phyloP scores from a whole-genome alignment of 179 eudicot species.

The Beta corolliflora region DNA sequence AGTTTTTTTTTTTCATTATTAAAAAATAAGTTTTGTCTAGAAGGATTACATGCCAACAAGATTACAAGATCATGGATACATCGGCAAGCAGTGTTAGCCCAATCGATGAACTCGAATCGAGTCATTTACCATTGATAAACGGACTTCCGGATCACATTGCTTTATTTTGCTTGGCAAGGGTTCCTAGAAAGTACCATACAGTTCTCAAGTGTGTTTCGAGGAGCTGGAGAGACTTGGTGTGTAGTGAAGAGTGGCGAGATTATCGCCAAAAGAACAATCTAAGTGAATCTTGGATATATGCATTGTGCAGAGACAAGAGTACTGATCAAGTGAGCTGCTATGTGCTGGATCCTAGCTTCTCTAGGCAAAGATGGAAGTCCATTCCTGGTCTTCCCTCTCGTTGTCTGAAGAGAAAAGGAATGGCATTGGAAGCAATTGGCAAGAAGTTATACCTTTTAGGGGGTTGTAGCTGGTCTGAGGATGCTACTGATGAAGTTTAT shows the following conservation, averaged over 20 bases:
- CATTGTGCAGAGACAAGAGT: constrained; percentile 67
- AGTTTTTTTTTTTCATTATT: no score
- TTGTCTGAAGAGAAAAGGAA: constrained; percentile 73
- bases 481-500: constrained; percentile 79
- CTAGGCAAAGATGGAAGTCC: constrained; percentile 56
- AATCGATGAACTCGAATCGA: constrained; percentile 19
- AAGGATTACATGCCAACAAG: background rate
- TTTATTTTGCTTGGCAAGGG: constrained; percentile 69
- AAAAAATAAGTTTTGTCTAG: no score
- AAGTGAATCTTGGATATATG: constrained; percentile 82
- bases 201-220: constrained; percentile 77
- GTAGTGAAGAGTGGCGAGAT: constrained; percentile 60
- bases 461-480: constrained; percentile 87
- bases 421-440: constrained; percentile 68
- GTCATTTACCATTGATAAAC: constrained; percentile 47
- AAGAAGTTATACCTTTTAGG: constrained; percentile 70
- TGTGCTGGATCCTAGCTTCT: constrained; percentile 55
- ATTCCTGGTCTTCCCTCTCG: constrained; percentile 52
- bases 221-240: constrained; percentile 76
- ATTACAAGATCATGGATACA: constrained; percentile 32
- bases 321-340: constrained; percentile 57
- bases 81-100: constrained; percentile 26
- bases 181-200: constrained; percentile 71
- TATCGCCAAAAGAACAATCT: constrained; percentile 57
- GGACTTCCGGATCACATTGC: constrained; percentile 88